Conservation (phyloP, 352 stramenopile species). For the Pythium utonaiense region DNA sequence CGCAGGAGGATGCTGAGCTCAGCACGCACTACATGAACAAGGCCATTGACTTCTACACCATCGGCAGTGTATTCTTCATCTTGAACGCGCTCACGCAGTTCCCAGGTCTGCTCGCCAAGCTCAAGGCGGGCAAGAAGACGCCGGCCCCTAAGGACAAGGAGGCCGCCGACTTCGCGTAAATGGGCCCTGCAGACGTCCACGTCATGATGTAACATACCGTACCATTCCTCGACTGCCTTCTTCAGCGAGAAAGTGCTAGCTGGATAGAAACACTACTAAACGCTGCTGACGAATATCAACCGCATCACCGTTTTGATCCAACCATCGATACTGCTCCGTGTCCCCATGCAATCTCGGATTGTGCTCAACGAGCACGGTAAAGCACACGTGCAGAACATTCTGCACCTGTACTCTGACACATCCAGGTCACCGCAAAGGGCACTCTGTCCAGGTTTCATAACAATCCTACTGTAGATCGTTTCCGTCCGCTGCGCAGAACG, state of each 20-base stretch:
- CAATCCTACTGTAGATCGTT: no score
- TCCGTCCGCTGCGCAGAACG: no score
- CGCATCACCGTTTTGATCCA: constrained; percentile 1
- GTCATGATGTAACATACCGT: constrained; percentile 1
- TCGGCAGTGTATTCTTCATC: constrained; percentile 76
- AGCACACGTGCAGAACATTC: no score
- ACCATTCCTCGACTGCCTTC: neutral
- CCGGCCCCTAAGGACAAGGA: constrained; percentile 29
- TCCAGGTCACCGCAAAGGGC: neutral
- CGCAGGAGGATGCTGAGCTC: constrained; percentile 38
- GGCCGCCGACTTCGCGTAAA: constrained; percentile 26
- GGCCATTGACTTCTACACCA: constrained; percentile 68
- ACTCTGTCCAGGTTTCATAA: neutral
- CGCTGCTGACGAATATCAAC: neutral
- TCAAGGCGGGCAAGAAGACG: constrained; percentile 31
- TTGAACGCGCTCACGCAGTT: constrained; percentile 62
- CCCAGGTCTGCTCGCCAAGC: constrained; percentile 41
- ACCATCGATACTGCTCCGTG: no score
- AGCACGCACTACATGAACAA: constrained; percentile 70
- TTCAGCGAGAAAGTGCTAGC: neutral
- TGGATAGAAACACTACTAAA: neutral
- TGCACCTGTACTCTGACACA: neutral
- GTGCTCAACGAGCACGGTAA: no score
- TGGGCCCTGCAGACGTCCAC: neutral
- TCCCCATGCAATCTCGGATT: no score